A percentile compares a stretch with the other conserved stretches of the same genome.
Conservation (phyloP, 2,329 filamentous ascomycete species). For the Thelonectria olida region DNA sequence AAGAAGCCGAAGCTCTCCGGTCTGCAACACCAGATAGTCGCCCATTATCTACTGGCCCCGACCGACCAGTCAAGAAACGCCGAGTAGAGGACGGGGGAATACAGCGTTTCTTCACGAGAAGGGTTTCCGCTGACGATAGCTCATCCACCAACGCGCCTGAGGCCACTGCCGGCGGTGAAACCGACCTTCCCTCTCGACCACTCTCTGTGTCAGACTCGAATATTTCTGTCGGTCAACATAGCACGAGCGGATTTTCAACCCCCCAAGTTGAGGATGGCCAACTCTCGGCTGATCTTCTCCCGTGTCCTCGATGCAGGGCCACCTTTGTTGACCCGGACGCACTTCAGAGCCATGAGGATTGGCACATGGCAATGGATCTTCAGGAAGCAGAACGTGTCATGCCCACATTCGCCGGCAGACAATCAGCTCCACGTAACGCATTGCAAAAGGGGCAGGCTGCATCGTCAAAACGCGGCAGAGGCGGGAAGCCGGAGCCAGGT, state of each 20-base stretch:
- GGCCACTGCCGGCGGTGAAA: constrained; percentile 28
- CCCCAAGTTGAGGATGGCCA: constrained; percentile 33
- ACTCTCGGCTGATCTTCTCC: constrained; percentile 47
- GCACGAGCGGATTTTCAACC: constrained; percentile 22
- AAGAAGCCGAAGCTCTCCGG: constrained; percentile 62
- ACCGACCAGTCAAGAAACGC: constrained; percentile 42
- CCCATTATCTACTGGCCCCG: constrained; percentile 28
- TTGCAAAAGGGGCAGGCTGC: constrained; percentile 44
- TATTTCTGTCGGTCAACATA: constrained; percentile 15
- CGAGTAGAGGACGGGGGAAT: constrained; percentile 60
- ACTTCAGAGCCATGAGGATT: constrained; percentile 84
- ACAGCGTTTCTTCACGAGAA: constrained; percentile 65
- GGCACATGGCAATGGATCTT: constrained; percentile 92
- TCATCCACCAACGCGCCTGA: constrained; percentile 31
- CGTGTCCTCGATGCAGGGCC: constrained; percentile 73
- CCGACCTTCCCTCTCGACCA: constrained; percentile 20
- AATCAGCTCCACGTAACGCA: constrained; percentile 43
- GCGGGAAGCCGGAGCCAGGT: constrained; percentile 60
- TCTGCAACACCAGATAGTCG: constrained; percentile 33
- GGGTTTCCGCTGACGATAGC: constrained; percentile 42
- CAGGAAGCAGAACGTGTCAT: constrained; percentile 69
- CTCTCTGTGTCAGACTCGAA: constrained; percentile 14
- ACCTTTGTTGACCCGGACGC: constrained; percentile 66
- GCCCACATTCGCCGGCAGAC: constrained; percentile 53
- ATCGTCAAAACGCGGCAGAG: constrained; percentile 52